Conservation (phyloP, 2,329 filamentous ascomycete species). For the Ceratocystis albifundus region DNA sequence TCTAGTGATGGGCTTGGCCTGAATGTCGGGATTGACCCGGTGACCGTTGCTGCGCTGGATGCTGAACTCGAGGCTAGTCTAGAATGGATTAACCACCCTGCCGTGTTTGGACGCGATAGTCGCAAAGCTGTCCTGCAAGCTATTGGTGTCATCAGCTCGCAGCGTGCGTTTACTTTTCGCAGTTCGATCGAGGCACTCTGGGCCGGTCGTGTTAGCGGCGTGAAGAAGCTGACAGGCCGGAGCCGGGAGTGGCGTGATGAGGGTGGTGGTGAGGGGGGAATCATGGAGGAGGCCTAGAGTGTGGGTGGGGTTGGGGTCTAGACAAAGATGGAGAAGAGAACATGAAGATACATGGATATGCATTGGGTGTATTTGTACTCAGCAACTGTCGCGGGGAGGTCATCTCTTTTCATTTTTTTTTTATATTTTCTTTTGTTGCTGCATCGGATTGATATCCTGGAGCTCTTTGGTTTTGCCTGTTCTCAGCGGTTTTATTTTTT, state of each 20-base stretch:
- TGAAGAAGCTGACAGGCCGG: constrained; percentile 68
- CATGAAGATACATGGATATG: too few species aligned
- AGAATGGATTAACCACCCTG: constrained; percentile 96
- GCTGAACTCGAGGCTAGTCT: constrained; percentile 79
- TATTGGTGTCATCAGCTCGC: constrained; percentile 91
- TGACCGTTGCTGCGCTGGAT: constrained; percentile 76
- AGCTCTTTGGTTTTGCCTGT: constrained; percentile 13
- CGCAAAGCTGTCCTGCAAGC: constrained; percentile 92
- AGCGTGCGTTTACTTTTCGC: constrained; percentile 86
- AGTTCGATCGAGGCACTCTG: constrained; percentile 81
- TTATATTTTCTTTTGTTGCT: constrained; percentile 4
- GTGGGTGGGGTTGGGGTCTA: neutral
- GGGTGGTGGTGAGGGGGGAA: constrained; percentile 58
- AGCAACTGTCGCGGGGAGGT: neutral
- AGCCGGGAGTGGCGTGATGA: constrained; percentile 88
- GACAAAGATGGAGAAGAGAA: too few species aligned
- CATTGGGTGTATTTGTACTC: neutral
- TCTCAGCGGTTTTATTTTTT: constrained; percentile 17
- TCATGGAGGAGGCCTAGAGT: constrained; percentile 46
- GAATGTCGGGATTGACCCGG: constrained; percentile 66
- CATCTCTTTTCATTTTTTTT: constrained; percentile 19
- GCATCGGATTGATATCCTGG: constrained; percentile 6
- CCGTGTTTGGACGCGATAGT: constrained; percentile 85
- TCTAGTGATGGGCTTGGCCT: constrained; percentile 49
- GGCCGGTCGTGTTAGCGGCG: constrained; percentile 69